Base-by-base conservation (phyloP, 352 stramenopile species). In the Blastocystis sp. region DNA sequence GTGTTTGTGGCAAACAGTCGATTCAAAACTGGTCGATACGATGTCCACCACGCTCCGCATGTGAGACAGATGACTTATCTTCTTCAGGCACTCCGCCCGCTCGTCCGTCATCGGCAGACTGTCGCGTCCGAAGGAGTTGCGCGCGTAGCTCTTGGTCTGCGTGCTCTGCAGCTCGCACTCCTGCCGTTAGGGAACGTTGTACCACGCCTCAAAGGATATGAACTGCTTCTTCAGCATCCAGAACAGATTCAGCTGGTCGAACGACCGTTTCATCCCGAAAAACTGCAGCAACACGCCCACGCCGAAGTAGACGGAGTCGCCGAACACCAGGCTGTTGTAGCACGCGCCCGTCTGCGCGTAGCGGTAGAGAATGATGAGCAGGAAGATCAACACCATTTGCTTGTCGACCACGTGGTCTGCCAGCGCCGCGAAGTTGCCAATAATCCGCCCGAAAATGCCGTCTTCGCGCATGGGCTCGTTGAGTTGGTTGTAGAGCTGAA, bases 131-230 rank as follows among this genome's bases (percentile, higher is more conserved):
- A 56, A 56, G 48, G 64, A 74, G 11, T 23, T 41, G 64, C 64
- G 64, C 14, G 64, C 14, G 11, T 41, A 40, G 14, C 28, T n/a
- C 10, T 74, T 28, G 11, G 41, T 45, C 10, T 45, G 23, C 19
- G 10, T 14, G 19, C 41, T 41, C 34, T 74, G n/a, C 7, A 48
- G 43, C 9, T 43, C 11, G 9, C 52, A 21, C n/a, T 81, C 59
- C n/a, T 81, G 71, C 23, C n/a, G 71, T 81, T 64, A 81, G 66
- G 71, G 4, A 34, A 7, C 14, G 7, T 5, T 10, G 41, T 34
- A 74, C 48, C 7, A 56, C 48, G 11, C 48, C 7, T 7, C 34
- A 52, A 19, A 81, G 71, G 71, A 81, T 81, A 81, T 81, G 43
- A 81, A 38, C n/a, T 48, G 14, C 43, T 28, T 64, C 38, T 81